phyloP scores from a whole-genome alignment of 345 rosid genomes.

The Alliaria petiolata region DNA sequence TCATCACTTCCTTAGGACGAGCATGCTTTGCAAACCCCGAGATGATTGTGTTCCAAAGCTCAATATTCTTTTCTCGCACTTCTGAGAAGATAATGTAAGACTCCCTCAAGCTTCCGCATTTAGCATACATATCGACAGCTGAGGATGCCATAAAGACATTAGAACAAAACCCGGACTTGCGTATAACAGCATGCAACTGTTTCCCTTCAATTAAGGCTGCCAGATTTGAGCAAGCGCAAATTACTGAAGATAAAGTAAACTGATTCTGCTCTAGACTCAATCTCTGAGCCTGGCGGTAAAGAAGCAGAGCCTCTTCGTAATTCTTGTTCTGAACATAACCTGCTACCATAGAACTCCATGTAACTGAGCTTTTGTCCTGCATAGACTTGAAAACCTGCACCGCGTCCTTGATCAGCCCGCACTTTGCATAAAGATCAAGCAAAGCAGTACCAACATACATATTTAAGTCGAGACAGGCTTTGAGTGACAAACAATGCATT shows the following conservation, averaged over 20 bases:
- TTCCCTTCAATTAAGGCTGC: slow-evolving; percentile 68
- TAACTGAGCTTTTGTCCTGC: slow-evolving; percentile 60
- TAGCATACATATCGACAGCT: slow-evolving; percentile 80
- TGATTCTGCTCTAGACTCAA: slow-evolving; percentile 47
- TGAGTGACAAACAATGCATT: slow-evolving; percentile 60
- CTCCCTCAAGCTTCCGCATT: slow-evolving; percentile 64
- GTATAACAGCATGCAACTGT: slow-evolving; percentile 60
- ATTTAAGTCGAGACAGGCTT: slow-evolving; percentile 45
- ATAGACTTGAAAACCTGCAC: slow-evolving; percentile 51
- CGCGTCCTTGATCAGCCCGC: slow-evolving; percentile 52
- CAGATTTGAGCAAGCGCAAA: slow-evolving; percentile 71
- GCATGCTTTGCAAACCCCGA: slow-evolving; percentile 76
- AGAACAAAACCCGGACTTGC: slow-evolving; percentile 55
- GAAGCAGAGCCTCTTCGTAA: slow-evolving; percentile 61
- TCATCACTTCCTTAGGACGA: slow-evolving; percentile 54
- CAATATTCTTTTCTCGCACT: slow-evolving; percentile 46
- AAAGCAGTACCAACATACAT: slow-evolving; percentile 69
- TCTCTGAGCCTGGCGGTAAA: slow-evolving; percentile 42
- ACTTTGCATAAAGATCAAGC: slow-evolving; percentile 77
- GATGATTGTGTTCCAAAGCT: slow-evolving; percentile 73
- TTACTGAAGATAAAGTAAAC: slow-evolving; percentile 60
- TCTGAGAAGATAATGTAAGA: slow-evolving; percentile 52
- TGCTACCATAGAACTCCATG: slow-evolving; percentile 87
- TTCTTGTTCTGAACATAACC: slow-evolving; percentile 70
- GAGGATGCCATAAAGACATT: slow-evolving; percentile 60